These are phyloP conservation scores for Coniferiporia sulphurascens DNA, from an alignment of 1,284 basidiomycete genomes.

Conservation along the genomic window DNA sequence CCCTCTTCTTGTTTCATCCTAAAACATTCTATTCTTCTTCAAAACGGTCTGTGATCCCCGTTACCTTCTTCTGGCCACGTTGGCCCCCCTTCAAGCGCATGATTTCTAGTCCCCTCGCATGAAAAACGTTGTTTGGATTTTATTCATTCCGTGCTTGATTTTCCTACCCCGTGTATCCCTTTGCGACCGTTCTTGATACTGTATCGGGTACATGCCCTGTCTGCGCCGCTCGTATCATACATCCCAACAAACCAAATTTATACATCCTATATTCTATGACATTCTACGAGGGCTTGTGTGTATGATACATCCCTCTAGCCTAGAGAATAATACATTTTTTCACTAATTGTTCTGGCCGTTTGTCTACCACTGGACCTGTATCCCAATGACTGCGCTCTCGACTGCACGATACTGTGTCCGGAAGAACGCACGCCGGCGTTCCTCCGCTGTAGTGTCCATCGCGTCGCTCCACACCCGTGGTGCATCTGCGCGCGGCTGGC, in stretches of 20 bases:
- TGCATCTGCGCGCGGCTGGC: slow-evolving; percentile 29
- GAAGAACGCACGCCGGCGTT: slow-evolving; percentile 47
- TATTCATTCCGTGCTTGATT: background rate
- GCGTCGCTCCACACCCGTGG: slow-evolving; percentile 29
- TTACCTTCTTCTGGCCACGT: background rate
- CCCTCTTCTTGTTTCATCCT: background rate
- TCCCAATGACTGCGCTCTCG: slow-evolving; percentile 78
- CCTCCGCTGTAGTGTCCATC: slow-evolving; percentile 38
- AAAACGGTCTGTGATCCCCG: background rate
- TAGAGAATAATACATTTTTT: background rate
- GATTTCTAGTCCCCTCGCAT: background rate
- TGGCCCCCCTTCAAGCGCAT: background rate
- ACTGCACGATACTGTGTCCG: slow-evolving; percentile 84
- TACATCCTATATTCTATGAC: background rate
- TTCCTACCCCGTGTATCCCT: background rate
- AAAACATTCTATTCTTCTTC: background rate
- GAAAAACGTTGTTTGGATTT: background rate
- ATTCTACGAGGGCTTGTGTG: background rate
- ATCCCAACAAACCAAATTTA: background rate
- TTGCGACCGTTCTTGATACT: background rate
- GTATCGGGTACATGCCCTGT: slow-evolving; percentile 1
- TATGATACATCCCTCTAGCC: background rate
- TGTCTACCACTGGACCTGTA: slow-evolving; percentile 77
- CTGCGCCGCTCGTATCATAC: background rate
- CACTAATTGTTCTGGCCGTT: background rate